Percentiles rank a stretch among this genome's conserved stretches.
phyloP scores from a whole-genome alignment of 257 asterid genomes.

The Thymus quinquecostatus region DNA sequence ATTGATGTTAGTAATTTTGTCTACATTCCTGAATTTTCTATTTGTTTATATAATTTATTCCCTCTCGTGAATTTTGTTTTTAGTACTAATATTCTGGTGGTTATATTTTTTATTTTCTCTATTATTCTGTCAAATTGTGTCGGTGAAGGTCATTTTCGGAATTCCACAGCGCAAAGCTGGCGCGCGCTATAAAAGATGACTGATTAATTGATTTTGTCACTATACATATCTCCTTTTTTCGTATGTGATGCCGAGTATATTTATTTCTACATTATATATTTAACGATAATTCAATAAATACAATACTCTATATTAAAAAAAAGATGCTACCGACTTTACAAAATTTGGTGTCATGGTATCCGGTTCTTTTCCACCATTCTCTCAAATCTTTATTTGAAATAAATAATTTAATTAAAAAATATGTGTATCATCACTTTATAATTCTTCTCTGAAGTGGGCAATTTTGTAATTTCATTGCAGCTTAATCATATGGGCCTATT shows the following conservation, averaged over 20 bases:
- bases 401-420: too few relatives aligned
- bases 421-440: too few relatives aligned
- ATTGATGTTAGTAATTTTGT: constrained; percentile 29
- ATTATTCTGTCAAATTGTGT: constrained; percentile 14
- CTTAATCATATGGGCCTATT: too few relatives aligned
- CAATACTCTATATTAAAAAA: too few relatives aligned
- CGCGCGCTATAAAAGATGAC: not conserved
- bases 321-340: too few relatives aligned
- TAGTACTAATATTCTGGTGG: not conserved
- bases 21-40: not conserved
- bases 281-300: too few relatives aligned
- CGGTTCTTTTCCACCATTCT: not conserved
- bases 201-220: not conserved
- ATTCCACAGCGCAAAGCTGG: not conserved
- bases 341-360: too few relatives aligned
- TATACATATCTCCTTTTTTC: too few relatives aligned
- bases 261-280: too few relatives aligned
- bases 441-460: not conserved
- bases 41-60: not conserved
- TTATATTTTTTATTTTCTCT: not conserved
- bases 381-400: not conserved
- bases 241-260: too few relatives aligned
- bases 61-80: constrained; percentile 35
- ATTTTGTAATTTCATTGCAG: too few relatives aligned
- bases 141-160: constrained; percentile 36